Evolutionary conservation across 495 filamentous ascomycete genomes (phyloP).

Genomic region (Penicillium pulvis): DNA sequence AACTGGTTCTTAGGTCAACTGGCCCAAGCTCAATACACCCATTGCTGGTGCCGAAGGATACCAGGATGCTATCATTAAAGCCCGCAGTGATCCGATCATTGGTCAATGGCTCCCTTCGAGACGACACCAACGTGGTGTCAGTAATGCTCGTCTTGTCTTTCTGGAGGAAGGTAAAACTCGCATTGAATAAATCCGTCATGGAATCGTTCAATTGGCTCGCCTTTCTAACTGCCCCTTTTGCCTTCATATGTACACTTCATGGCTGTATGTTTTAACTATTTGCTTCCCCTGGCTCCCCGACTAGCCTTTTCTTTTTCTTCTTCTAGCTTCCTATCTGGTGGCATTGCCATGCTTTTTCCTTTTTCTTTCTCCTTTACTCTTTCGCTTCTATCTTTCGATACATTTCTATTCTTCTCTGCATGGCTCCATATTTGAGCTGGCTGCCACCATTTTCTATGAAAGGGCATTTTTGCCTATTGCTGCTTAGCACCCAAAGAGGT

Average conservation of each 20-base stretch:
- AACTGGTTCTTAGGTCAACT: conserved; percentile 70
- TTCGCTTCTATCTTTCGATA: conserved; percentile 6
- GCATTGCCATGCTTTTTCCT: conserved; percentile 6
- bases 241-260: conserved; percentile 23
- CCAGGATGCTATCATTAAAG: conserved; percentile 78
- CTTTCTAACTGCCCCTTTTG: conserved; percentile 7
- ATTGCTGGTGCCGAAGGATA: conserved; percentile 84
- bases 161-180: conserved; percentile 97
- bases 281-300: conserved; percentile 8
- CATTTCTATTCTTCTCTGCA: conserved; percentile 6
- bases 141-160: conserved; percentile 74
- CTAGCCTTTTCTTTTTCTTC: conserved; percentile 19
- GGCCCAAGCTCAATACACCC: conserved; percentile 91
- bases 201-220: not conserved
- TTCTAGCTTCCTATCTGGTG: conserved; percentile 7
- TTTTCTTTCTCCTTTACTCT: conserved; percentile 9
- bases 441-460: conserved; percentile 1
- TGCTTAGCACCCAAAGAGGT: conserved; percentile 11
- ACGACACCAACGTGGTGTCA: conserved; percentile 74
- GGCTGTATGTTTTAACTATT: conserved; percentile 27
- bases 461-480: not conserved
- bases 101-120: conserved; percentile 63
- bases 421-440: not conserved
- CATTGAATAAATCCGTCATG: conserved; percentile 62
- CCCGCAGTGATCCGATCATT: conserved; percentile 73